Evolutionary conservation across 2,329 filamentous ascomycete species (phyloP).

Genomic region (Cladorrhinum sp.): DNA sequence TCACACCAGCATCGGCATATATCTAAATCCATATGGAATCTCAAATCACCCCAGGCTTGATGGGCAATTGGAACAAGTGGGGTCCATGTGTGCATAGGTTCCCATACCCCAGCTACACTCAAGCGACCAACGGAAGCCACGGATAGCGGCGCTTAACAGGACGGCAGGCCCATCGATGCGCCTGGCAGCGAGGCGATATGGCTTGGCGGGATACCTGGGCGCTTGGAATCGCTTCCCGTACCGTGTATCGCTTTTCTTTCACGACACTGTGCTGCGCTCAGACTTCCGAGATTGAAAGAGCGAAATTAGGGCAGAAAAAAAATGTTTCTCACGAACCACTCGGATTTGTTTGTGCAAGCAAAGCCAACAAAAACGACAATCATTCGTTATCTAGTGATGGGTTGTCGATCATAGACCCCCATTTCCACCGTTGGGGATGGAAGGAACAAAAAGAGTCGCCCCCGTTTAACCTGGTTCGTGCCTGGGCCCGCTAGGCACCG

Average conservation of each 20-base stretch:
- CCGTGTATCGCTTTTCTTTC: neutral
- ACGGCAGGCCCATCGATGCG: neutral
- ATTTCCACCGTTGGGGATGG: neutral
- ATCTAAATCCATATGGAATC: no score
- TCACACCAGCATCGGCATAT: no score
- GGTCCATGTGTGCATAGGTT: neutral
- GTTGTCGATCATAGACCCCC: neutral
- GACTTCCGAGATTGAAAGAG: neutral
- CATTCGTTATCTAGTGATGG: neutral
- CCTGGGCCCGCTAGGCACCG: neutral
- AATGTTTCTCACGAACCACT: neutral
- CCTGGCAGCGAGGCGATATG: neutral
- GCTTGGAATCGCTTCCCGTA: neutral
- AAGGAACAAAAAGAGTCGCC: neutral
- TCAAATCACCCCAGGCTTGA: neutral
- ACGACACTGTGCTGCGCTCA: neutral
- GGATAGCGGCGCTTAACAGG: neutral
- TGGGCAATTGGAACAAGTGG: neutral
- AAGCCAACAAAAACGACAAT: neutral
- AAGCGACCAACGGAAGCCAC: neutral
- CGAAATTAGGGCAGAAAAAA: no score
- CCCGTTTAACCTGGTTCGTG: no score
- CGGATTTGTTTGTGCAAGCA: neutral
- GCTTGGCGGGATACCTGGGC: neutral
- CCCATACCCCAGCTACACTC: neutral